Conservation (phyloP, 176 grass and related monocot species). For the Saccharum officinarum region DNA sequence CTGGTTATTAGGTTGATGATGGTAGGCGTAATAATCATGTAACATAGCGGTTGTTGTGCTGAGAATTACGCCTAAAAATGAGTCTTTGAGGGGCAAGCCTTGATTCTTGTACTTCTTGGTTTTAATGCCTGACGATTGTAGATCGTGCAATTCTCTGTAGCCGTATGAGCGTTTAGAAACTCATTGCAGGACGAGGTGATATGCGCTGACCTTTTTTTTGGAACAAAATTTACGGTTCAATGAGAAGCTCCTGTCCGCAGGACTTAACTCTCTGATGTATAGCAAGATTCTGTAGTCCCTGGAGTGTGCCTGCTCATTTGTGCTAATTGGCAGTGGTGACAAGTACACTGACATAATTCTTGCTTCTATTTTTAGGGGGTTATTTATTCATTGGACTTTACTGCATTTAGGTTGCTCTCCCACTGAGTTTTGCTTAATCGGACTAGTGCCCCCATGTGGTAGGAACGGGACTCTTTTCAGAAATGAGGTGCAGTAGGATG, state of each 20-base stretch:
- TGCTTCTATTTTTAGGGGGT: slow-evolving; percentile 43
- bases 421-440: slow-evolving; percentile 15
- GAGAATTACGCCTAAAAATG: slow-evolving; percentile 5
- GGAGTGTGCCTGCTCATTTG: slow-evolving; percentile 23
- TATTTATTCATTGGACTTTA: slow-evolving; percentile 4
- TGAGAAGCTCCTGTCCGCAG: neutral
- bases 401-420: neutral
- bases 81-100: neutral
- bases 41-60: neutral
- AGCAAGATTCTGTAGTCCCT: slow-evolving; percentile 42
- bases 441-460: slow-evolving; percentile 22
- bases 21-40: slow-evolving; percentile 4
- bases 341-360: slow-evolving; percentile 17
- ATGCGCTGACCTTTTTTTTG: neutral
- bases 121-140: slow-evolving; percentile 1
- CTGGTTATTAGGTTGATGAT: neutral
- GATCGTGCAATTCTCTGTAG: neutral
- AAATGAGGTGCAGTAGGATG: neutral
- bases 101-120: neutral
- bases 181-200: neutral
- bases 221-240: slow-evolving; percentile 8
- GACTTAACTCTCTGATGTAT: neutral
- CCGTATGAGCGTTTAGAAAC: neutral
- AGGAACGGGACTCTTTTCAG: slow-evolving; percentile 9
- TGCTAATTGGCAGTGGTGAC: slow-evolving; percentile 10